phyloP scores from a whole-genome alignment of 1,284 basidiomycete species.

The Tetrapyrgos nigripes region DNA sequence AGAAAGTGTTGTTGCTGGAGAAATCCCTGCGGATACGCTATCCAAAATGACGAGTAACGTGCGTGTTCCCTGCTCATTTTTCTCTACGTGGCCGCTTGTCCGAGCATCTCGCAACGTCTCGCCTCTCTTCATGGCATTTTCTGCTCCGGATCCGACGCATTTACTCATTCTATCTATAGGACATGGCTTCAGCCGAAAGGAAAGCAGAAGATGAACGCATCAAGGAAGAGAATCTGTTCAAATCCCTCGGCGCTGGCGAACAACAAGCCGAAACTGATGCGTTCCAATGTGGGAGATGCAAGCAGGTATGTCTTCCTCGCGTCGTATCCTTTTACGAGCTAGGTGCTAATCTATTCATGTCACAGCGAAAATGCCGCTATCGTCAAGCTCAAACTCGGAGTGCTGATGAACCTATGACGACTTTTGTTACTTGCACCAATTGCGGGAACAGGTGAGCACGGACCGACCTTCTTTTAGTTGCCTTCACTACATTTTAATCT shows the following conservation, averaged over 20 bases:
- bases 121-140: too few species aligned
- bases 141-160: too few species aligned
- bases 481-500: not conserved
- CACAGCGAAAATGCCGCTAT: slow-evolving; percentile 88
- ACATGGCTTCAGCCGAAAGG: slow-evolving; percentile 95
- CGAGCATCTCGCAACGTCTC: too few species aligned
- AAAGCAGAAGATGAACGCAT: slow-evolving; percentile 86
- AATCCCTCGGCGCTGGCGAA: slow-evolving; percentile 89
- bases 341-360: slow-evolving; percentile 8
- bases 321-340: not conserved
- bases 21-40: slow-evolving; percentile 74
- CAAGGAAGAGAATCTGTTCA: slow-evolving; percentile 88
- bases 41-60: slow-evolving; percentile 86
- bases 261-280: slow-evolving; percentile 91
- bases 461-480: not conserved
- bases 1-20: slow-evolving; percentile 85
- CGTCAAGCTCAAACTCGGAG: slow-evolving; percentile 94
- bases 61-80: slow-evolving; percentile 25
- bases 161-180: slow-evolving; percentile 51
- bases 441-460: slow-evolving; percentile 24
- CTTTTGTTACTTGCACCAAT: slow-evolving; percentile 31
- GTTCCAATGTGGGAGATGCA: slow-evolving; percentile 97
- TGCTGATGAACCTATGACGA: slow-evolving; percentile 96
- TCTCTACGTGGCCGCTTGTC: not conserved
- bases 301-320: slow-evolving; percentile 63